A percentile compares a stretch with the other conserved stretches of the same genome.
phyloP scores from a whole-genome alignment of 176 grass and related monocot species.

The Eleusine indica region DNA sequence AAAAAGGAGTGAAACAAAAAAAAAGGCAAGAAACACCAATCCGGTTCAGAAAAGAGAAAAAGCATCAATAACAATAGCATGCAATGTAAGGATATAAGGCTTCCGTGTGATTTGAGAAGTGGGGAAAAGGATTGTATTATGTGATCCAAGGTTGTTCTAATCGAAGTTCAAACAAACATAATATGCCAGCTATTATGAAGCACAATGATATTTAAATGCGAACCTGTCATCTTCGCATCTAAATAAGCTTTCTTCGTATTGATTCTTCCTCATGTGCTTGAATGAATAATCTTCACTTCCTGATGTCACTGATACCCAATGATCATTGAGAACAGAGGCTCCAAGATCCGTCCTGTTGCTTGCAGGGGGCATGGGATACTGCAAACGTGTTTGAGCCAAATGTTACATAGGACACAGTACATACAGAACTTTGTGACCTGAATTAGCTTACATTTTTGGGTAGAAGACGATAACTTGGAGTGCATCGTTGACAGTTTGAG shows the following conservation, averaged over 20 bases:
- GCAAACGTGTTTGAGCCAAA: conserved; percentile 32
- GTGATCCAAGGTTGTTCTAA: not conserved
- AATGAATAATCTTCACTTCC: conserved; percentile 99
- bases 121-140: not conserved
- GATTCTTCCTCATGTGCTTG: conserved; percentile 99
- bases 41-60: not conserved
- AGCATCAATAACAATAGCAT: conserved; percentile 20
- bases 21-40: not conserved
- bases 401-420: conserved; percentile 21
- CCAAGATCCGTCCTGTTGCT: conserved; percentile 84
- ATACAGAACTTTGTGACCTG: not conserved
- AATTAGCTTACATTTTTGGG: conserved; percentile 82
- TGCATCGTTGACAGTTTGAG: conserved; percentile 87
- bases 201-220: not conserved
- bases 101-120: not conserved
- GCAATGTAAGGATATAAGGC: not conserved
- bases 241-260: conserved; percentile 99
- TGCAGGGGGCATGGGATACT: conserved; percentile 88
- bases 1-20: not conserved
- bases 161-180: conserved; percentile 23
- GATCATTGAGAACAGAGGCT: conserved; percentile 81
- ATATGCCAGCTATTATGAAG: not conserved
- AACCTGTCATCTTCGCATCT: conserved; percentile 99
- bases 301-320: conserved; percentile 98
- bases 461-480: conserved; percentile 93